A percentile compares a stretch with the other conserved stretches of the same genome.
phyloP scores from a whole-genome alignment of 1,284 basidiomycete genomes.

The Afroboletus lepidellus region DNA sequence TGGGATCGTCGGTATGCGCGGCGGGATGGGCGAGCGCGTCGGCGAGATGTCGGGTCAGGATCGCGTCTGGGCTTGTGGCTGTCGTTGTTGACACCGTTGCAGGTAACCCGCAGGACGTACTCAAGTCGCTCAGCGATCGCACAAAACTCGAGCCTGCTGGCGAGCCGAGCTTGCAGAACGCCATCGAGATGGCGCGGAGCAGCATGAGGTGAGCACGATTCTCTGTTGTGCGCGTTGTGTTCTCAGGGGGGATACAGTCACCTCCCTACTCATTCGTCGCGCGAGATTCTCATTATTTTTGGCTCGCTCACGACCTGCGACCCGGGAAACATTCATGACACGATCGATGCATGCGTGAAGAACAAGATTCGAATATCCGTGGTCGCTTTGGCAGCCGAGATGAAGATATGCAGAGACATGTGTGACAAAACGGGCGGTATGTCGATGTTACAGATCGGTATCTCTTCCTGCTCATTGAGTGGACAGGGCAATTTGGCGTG shows the following conservation, averaged over 20 bases:
- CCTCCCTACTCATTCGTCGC: conserved; percentile 91
- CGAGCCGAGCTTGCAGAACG: conserved; percentile 95
- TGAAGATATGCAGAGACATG: conserved; percentile 94
- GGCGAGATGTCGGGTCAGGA: conserved; percentile 84
- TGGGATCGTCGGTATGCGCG: conserved; percentile 88
- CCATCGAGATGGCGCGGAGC: conserved; percentile 91
- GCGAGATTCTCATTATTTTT: conserved; percentile 92
- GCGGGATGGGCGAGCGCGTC: conserved; percentile 83
- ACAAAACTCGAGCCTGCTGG: conserved; percentile 87
- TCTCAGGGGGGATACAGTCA: conserved; percentile 54
- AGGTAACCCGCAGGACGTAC: conserved; percentile 95
- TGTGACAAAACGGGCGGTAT: conserved; percentile 85
- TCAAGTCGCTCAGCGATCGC: conserved; percentile 82
- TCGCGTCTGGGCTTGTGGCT: not conserved
- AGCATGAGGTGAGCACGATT: conserved; percentile 70
- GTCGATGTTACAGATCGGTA: conserved; percentile 22
- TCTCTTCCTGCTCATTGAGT: conserved; percentile 13
- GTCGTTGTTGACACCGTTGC: conserved; percentile 4
- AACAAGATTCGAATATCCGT: conserved; percentile 89
- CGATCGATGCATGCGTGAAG: conserved; percentile 77
- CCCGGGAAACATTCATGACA: conserved; percentile 94
- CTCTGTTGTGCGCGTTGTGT: conserved; percentile 3
- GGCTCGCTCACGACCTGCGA: conserved; percentile 96
- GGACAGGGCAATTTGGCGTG: conserved; percentile 84
- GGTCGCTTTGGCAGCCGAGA: conserved; percentile 92